These are phyloP conservation scores for Nicotiana benthamiana DNA, from an alignment of 257 asterid species.

Conservation along the genomic window DNA sequence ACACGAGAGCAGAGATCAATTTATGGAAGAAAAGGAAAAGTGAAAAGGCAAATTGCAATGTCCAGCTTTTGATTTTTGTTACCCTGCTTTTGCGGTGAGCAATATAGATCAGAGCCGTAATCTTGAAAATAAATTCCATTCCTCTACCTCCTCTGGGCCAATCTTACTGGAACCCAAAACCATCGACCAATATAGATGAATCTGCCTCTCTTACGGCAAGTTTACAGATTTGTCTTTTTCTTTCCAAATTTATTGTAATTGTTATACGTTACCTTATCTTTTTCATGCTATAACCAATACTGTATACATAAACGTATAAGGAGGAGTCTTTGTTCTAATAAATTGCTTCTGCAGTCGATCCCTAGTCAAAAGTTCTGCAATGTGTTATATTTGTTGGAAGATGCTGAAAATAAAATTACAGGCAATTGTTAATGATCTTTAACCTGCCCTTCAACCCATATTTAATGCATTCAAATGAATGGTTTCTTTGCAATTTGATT, in stretches of 20 bases:
- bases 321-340: background rate
- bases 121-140: background rate
- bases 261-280: background rate
- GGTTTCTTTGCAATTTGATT: background rate
- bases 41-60: background rate
- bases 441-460: background rate
- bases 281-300: background rate
- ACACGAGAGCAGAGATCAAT: background rate
- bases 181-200: background rate
- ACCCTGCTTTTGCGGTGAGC: background rate
- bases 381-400: background rate
- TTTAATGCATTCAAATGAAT: background rate
- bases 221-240: background rate
- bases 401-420: background rate
- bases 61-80: background rate
- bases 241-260: background rate
- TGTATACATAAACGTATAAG: background rate
- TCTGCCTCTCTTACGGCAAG: background rate
- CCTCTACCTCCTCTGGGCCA: background rate
- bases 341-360: background rate
- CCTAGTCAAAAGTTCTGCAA: background rate
- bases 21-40: background rate
- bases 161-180: background rate
- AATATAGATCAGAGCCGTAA: background rate
- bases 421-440: background rate